Percentiles rank a stretch among this genome's conserved stretches.
phyloP scores from a whole-genome alignment of 2,329 filamentous ascomycete genomes.

The Exserohilum rostratum region DNA sequence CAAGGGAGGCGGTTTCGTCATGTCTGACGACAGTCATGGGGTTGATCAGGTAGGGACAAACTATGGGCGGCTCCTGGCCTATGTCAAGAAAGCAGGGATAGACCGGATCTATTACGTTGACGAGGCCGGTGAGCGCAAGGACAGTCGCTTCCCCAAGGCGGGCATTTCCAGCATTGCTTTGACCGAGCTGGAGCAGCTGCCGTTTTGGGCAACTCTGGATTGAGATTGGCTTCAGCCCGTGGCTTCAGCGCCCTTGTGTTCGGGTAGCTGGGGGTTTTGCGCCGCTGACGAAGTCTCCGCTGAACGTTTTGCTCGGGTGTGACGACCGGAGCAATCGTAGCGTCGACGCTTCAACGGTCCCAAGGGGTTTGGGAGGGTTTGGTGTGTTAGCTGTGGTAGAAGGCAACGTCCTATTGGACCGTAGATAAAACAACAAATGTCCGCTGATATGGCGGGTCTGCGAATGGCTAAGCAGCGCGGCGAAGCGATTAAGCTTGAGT shows the following conservation, averaged over 20 bases:
- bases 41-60: slow-evolving; percentile 86
- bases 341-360: slow-evolving; percentile 9
- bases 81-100: slow-evolving; percentile 71
- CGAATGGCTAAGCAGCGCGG: neutral
- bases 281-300: slow-evolving; percentile 12
- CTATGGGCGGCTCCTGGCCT: slow-evolving; percentile 73
- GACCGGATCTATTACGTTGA: slow-evolving; percentile 58
- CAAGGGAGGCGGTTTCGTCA: slow-evolving; percentile 79
- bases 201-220: slow-evolving; percentile 36
- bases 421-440: slow-evolving; percentile 1
- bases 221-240: slow-evolving; percentile 14
- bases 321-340: slow-evolving; percentile 12
- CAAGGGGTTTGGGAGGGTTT: too few species aligned
- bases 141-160: slow-evolving; percentile 43
- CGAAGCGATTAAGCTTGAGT: neutral
- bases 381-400: too few species aligned
- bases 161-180: slow-evolving; percentile 45
- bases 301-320: slow-evolving; percentile 13
- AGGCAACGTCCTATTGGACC: slow-evolving; percentile 11
- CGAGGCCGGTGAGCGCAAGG: slow-evolving; percentile 26
- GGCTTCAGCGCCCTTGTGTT: neutral
- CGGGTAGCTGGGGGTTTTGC: neutral
- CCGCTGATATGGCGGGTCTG: slow-evolving; percentile 1
- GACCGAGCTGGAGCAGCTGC: slow-evolving; percentile 34
- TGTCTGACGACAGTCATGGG: slow-evolving; percentile 95